Percentiles rank a stretch among this genome's conserved stretches.
Conservation (phyloP, 768 basidiomycete species). For the Amanita pseudoporphyria region DNA sequence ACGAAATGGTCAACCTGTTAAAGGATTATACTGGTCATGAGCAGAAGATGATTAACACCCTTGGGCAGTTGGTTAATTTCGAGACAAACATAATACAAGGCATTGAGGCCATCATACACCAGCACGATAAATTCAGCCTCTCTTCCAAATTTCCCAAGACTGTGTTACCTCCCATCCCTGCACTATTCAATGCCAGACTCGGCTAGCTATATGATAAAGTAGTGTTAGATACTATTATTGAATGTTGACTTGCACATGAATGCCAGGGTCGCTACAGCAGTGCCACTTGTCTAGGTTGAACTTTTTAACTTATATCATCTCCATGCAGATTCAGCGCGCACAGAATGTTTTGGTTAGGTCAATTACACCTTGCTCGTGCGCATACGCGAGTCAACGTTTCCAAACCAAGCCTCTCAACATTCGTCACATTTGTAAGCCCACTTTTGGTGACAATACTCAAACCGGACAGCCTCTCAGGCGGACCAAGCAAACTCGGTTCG, state of each 20-base stretch:
- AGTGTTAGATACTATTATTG: not conserved
- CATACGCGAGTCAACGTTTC: not conserved
- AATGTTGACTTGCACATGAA: not conserved
- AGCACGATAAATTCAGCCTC: slow-evolving; percentile 38
- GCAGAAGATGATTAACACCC: slow-evolving; percentile 26
- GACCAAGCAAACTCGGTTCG: not conserved
- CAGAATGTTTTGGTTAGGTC: not conserved
- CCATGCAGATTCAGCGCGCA: not conserved
- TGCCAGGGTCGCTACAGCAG: not conserved
- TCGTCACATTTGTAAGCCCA: not conserved
- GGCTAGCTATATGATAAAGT: not conserved
- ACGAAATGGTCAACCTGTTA: slow-evolving; percentile 45
- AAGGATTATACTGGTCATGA: slow-evolving; percentile 39
- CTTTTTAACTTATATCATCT: not conserved
- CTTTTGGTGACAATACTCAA: not conserved
- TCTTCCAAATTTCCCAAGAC: slow-evolving; percentile 40
- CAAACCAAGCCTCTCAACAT: not conserved
- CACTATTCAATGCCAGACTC: not conserved
- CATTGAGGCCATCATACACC: slow-evolving; percentile 30
- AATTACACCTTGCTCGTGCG: not conserved
- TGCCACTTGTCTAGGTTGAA: too few relatives aligned
- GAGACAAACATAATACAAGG: slow-evolving; percentile 25
- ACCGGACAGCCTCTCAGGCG: not conserved
- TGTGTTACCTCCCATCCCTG: slow-evolving; percentile 25
- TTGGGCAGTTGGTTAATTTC: slow-evolving; percentile 33